These are phyloP conservation scores for Acephala macrosclerotiorum DNA, from an alignment of 2,329 filamentous ascomycete species.

Conservation along the genomic window DNA sequence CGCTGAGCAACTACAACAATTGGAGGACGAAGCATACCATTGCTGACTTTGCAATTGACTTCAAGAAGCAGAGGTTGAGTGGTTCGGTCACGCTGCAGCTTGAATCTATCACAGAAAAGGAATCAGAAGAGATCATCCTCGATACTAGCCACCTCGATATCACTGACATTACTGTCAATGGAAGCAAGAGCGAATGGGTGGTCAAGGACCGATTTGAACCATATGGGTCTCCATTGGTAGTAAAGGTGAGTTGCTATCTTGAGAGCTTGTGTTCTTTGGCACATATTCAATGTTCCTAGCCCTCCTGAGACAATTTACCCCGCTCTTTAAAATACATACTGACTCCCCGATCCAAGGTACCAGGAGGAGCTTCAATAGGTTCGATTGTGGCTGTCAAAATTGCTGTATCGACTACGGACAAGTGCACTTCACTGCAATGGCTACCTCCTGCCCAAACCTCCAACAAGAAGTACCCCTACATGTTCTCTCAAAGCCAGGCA, in stretches of 20 bases:
- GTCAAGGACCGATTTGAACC: conserved; percentile 72
- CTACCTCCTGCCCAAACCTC: conserved; percentile 91
- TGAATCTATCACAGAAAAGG: conserved; percentile 76
- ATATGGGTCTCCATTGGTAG: conserved; percentile 74
- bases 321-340: too few species aligned
- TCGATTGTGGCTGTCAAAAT: conserved; percentile 66
- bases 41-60: conserved; percentile 83
- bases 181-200: conserved; percentile 69
- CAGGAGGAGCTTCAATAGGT: conserved; percentile 61
- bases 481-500: conserved; percentile 98
- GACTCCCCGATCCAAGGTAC: conserved; percentile 45
- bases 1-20: conserved; percentile 88
- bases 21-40: conserved; percentile 87
- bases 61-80: conserved; percentile 77
- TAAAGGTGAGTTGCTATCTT: conserved; percentile 47
- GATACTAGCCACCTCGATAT: conserved; percentile 89
- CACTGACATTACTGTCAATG: conserved; percentile 73
- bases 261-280: too few species aligned
- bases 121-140: conserved; percentile 80
- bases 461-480: conserved; percentile 95
- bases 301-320: too few species aligned
- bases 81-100: conserved; percentile 81
- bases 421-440: conserved; percentile 95
- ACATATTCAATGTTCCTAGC: too few species aligned
- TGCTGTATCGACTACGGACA: conserved; percentile 79